Evolutionary conservation across 2,329 filamentous ascomycete species (phyloP), one percentile per base, ranked within the genome.

Genomic region (Penicillium vulpinum): DNA sequence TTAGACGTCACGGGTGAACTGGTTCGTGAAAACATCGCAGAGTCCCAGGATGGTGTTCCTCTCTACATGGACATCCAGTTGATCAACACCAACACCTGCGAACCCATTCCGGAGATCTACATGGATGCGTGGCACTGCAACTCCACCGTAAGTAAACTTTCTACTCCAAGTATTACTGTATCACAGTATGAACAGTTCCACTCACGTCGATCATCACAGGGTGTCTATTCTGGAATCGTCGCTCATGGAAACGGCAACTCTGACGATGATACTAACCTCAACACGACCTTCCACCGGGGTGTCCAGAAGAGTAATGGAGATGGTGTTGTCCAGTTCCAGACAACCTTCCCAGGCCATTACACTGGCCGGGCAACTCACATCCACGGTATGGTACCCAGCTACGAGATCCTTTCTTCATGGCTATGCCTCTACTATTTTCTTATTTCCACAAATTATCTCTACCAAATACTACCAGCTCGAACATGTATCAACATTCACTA

Each of bases 261-360:
- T 11, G 57, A 58, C n/a, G 78, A 80, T 56, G 63, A 67, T 0
- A 62, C 61, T 38, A 77, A 77, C 46, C 63, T 80, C 7, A 67
- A 80, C 65, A 68, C 65, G 2, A 80, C 77, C 13, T 78, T 73
- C 62, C 68, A 80, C 21, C 78, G 79, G 18, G 79, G 78, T 24
- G 70, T 80, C 51, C 78, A 80, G 61, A 57, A 71, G 45, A 77
- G 74, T 31, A 73, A 80, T 62, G 31, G 52, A 0, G 68, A 76
- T 2, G 79, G 79, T 39, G 73, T 79, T 2, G 73, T 73, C 5
- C 69, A 74, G 41, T 80, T 81, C 60, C 65, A 75, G 43, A 70
- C 75, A 2, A 59, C 76, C 46, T 79, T 80, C 67, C 78, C 78
- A 0, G 79, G 79, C 3, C 78, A 81, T 67, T 81, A 81, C 65